Conservation (phyloP, 495 filamentous ascomycete genomes). For the Parathielavia appendiculata region DNA sequence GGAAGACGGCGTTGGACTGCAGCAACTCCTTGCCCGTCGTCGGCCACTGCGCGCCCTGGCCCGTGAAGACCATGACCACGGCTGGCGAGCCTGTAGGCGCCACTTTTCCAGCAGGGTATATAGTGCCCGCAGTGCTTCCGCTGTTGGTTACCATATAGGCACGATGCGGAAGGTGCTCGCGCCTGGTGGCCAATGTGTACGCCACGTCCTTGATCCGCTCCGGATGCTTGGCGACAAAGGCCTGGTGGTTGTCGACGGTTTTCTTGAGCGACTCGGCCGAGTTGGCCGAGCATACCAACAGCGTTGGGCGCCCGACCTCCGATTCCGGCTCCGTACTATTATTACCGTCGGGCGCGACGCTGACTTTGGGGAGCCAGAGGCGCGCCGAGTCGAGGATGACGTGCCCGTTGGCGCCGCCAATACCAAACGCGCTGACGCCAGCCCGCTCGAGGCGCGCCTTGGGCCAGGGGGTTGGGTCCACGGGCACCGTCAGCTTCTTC, state of each 20-base stretch:
- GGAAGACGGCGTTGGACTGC: not conserved
- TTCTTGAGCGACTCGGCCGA: too few species aligned
- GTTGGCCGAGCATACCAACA: too few species aligned
- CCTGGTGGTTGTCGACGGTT: too few species aligned
- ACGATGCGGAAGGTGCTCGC: not conserved
- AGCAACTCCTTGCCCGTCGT: slow-evolving; percentile 39
- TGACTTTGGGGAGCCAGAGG: not conserved
- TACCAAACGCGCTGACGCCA: not conserved
- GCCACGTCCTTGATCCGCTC: not conserved
- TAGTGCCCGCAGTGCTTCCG: too few species aligned
- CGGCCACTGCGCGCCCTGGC: slow-evolving; percentile 36
- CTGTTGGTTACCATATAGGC: not conserved
- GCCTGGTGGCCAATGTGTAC: not conserved
- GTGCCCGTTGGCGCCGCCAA: not conserved
- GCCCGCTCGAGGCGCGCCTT: not conserved
- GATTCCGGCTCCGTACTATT: too few species aligned
- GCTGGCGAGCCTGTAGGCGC: too few species aligned
- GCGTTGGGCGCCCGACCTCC: too few species aligned
- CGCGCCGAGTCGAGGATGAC: not conserved
- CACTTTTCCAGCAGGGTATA: not conserved
- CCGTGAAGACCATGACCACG: not conserved
- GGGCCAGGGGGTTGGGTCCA: slow-evolving; percentile 31
- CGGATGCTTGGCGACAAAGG: not conserved
- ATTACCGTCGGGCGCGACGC: too few species aligned
- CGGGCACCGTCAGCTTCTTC: slow-evolving; percentile 31